Evolutionary conservation across 106 monocot species (phyloP).

Genomic region (Gastrodia elata): DNA sequence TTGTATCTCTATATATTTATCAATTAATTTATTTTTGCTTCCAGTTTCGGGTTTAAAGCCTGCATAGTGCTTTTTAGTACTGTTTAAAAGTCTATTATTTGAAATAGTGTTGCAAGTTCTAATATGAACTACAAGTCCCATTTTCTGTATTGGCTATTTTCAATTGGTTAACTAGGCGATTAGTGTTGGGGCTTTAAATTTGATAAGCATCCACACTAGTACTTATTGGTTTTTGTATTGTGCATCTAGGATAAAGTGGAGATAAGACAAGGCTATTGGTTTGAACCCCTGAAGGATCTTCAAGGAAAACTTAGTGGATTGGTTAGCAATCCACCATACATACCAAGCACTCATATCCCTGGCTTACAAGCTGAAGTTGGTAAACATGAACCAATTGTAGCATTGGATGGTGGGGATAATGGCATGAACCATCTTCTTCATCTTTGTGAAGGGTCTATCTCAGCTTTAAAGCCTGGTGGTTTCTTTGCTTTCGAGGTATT

Average conservation of each 20-base stretch:
- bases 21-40: background rate
- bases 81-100: background rate
- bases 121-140: background rate
- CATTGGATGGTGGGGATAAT: slow-evolving; percentile 75
- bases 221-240: background rate
- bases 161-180: background rate
- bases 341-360: slow-evolving; percentile 62
- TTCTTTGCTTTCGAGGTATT: slow-evolving; percentile 97
- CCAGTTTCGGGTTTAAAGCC: background rate
- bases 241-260: slow-evolving; percentile 63
- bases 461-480: slow-evolving; percentile 60
- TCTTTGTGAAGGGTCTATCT: slow-evolving; percentile 64
- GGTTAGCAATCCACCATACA: slow-evolving; percentile 93
- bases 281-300: slow-evolving; percentile 70
- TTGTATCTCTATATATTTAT: background rate
- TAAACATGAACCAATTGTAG: slow-evolving; percentile 69
- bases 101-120: background rate
- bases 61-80: background rate
- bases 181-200: background rate
- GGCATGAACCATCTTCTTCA: slow-evolving; percentile 72
- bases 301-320: slow-evolving; percentile 64
- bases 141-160: background rate
- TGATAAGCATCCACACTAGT: background rate
- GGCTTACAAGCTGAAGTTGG: slow-evolving; percentile 85
- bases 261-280: slow-evolving; percentile 84